Evolutionary conservation across 2,329 filamentous ascomycete species (phyloP), one percentile per base, ranked within the genome.

Genomic region (Aspergillus proliferans): DNA sequence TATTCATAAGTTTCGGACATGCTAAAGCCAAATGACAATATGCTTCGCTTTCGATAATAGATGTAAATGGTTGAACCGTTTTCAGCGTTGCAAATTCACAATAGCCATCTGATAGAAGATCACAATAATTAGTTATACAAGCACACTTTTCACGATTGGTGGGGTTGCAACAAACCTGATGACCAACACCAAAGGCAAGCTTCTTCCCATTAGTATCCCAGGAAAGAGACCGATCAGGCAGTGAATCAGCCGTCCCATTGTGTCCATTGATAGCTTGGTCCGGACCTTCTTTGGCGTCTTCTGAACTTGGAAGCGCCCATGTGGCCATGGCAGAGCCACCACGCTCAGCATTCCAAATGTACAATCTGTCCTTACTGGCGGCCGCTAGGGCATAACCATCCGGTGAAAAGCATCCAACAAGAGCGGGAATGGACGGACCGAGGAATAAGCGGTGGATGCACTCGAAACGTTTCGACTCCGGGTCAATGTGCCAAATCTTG

Each of bases 181-280:
- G 71, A 26, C 71, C 71, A 49, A 76, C 69, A 22, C 73, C 74
- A 57, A 77, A 76, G 2, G 73, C 75, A 49, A 81, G 65, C 56
- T 72, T 76, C 57, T 75, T 75, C n/a, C 77, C 76, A 59, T 79
- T 74, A 10, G 67, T 68, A 59, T 78, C 77, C 78, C 78, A 81
- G 26, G 69, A 71, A 46, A 81, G 62, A 24, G 69, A 66, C 43
- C 73, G 66, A 52, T 72, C 67, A 8, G 62, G 61, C 15, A 61
- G 51, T 8, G 58, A 47, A 12, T 58, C 57, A 10, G 50, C 26
- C 43, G 49, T 55, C 21, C 60, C 69, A 51, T 72, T 70, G 15
- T 70, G 57, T 38, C 70, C 70, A 48, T 70, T 69, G 8, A 57
- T 56, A 14, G 61, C 47, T 21, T 60, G 64, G 30, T 62, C 58